Conservation (phyloP, 2,329 filamentous ascomycete species). For the Dothideomycetidae sp. region DNA sequence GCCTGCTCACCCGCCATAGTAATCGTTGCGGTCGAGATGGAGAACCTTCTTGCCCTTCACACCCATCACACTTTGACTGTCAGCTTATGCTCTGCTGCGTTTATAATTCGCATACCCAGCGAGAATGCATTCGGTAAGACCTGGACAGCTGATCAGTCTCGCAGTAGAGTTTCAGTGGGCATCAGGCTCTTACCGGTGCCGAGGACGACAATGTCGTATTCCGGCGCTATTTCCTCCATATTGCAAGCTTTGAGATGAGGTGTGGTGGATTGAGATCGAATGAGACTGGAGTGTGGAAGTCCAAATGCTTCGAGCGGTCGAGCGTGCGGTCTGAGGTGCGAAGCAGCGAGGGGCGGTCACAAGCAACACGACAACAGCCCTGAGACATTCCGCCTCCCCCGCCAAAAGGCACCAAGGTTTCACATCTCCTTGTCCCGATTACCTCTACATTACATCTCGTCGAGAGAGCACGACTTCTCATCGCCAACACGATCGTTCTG, state of each 20-base stretch:
- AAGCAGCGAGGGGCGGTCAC: not conserved
- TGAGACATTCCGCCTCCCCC: not conserved
- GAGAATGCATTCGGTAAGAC: conserved; percentile 96
- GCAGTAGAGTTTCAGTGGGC: too few relatives aligned
- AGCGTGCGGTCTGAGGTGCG: too few relatives aligned
- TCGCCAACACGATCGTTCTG: too few relatives aligned
- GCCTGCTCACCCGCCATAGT: conserved; percentile 80
- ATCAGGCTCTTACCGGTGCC: conserved; percentile 60
- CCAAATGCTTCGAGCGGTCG: not conserved
- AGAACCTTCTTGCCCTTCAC: conserved; percentile 99
- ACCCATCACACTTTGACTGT: conserved; percentile 60
- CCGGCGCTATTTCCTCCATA: conserved; percentile 96
- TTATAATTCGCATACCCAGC: conserved; percentile 58
- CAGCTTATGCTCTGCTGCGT: conserved; percentile 17
- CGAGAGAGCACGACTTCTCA: too few relatives aligned
- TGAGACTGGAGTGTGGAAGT: too few relatives aligned
- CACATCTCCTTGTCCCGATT: not conserved
- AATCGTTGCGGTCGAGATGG: conserved; percentile 95
- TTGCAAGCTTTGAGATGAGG: conserved; percentile 21
- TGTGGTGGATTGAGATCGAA: not conserved
- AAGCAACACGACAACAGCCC: not conserved
- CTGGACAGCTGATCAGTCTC: conserved; percentile 37
- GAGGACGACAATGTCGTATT: conserved; percentile 97
- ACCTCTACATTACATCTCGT: too few relatives aligned
- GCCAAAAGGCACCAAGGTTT: not conserved